These are phyloP conservation scores for Chaetomium sp. DNA, from an alignment of 2,329 filamentous ascomycete genomes.

Conservation along the genomic window DNA sequence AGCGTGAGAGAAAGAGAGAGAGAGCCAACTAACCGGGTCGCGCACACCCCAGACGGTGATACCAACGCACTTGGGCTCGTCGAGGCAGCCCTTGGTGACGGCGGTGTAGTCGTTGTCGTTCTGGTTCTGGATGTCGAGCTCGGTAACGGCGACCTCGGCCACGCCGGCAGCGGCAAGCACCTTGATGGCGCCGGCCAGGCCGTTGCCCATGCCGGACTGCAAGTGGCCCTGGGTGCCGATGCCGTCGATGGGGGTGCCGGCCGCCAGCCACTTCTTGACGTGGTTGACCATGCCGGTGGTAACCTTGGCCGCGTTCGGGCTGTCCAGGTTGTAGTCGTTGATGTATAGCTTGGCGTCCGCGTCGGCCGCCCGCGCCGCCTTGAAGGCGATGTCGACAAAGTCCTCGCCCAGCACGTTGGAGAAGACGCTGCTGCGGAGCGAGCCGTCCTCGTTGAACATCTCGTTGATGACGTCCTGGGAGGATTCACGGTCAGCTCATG, in stretches of 20 bases:
- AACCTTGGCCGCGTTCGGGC: slow-evolving; percentile 59
- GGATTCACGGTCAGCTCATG: background rate
- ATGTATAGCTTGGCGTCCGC: slow-evolving; percentile 71
- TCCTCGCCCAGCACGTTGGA: slow-evolving; percentile 68
- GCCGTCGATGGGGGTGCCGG: slow-evolving; percentile 66
- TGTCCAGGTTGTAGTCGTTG: slow-evolving; percentile 73
- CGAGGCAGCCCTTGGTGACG: slow-evolving; percentile 60
- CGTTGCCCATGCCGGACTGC: slow-evolving; percentile 47
- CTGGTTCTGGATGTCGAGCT: slow-evolving; percentile 66
- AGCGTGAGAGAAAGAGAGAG: too few relatives aligned
- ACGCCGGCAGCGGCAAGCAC: slow-evolving; percentile 53
- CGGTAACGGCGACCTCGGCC: slow-evolving; percentile 64
- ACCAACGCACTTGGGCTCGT: slow-evolving; percentile 61
- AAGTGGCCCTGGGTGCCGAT: slow-evolving; percentile 64
- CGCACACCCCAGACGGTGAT: slow-evolving; percentile 65
- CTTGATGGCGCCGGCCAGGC: slow-evolving; percentile 53
- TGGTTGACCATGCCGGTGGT: slow-evolving; percentile 55
- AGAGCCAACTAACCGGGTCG: slow-evolving; percentile 43
- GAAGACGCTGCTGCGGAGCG: slow-evolving; percentile 63
- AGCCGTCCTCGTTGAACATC: slow-evolving; percentile 64
- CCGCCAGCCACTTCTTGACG: slow-evolving; percentile 65
- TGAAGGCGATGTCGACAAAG: slow-evolving; percentile 71
- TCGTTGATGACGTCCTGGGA: slow-evolving; percentile 66
- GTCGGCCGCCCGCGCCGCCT: slow-evolving; percentile 66
- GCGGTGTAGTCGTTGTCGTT: slow-evolving; percentile 59